A percentile compares a stretch with the other conserved stretches of the same genome.
Evolutionary conservation across 148 eudicot species (phyloP).

Genomic region (Heliamphora exappendiculata): DNA sequence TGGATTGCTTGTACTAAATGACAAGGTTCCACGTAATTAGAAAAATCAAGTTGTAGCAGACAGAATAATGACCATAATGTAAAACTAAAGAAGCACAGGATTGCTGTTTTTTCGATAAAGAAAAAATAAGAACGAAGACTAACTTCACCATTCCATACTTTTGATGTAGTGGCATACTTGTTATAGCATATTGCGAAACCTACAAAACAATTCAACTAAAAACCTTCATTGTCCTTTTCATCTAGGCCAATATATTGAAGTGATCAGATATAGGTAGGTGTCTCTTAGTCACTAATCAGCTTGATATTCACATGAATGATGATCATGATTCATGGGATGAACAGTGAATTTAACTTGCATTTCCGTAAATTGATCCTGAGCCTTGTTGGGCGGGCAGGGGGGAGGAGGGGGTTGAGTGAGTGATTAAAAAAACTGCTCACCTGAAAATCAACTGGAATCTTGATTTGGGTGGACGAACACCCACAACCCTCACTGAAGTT

Average conservation of each 20-base stretch:
- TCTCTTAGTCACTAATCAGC: neutral
- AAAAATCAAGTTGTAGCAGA: too few species aligned
- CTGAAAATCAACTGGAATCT: conserved; percentile 66
- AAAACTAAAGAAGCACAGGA: too few species aligned
- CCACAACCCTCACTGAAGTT: conserved; percentile 79
- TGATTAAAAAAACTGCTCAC: conserved; percentile 28
- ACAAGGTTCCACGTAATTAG: too few species aligned
- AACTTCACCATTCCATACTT: neutral
- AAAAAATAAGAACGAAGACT: neutral
- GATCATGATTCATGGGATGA: too few species aligned
- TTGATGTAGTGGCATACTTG: too few species aligned
- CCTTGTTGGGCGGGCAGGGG: neutral
- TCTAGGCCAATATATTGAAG: neutral
- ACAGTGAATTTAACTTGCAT: neutral
- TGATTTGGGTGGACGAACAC: conserved; percentile 44
- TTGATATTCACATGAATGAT: neutral
- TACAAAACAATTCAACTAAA: neutral
- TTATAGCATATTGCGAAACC: too few species aligned
- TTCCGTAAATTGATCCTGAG: neutral
- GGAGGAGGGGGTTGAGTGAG: neutral
- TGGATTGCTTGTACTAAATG: too few species aligned
- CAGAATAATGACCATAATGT: too few species aligned
- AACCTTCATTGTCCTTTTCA: neutral
- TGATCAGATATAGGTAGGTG: neutral
- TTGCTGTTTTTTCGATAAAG: too few species aligned